Percentiles rank a stretch among this genome's conserved stretches.
These are phyloP conservation scores for Cyathus pygmaeus DNA, from an alignment of 1,284 basidiomycete species.

Conservation along the genomic window DNA sequence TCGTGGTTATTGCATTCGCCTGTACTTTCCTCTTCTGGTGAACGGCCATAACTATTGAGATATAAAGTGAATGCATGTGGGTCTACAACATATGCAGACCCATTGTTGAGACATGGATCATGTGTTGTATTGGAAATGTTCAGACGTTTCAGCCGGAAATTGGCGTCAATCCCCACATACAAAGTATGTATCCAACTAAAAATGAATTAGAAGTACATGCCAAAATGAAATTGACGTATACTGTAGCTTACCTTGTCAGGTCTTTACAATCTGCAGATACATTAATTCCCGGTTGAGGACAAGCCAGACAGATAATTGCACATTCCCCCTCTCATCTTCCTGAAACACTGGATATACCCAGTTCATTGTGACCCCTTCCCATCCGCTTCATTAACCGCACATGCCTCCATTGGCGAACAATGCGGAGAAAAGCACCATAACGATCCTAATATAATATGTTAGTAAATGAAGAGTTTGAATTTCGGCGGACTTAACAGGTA, in stretches of 20 bases:
- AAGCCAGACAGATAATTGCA: conserved; percentile 45
- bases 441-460: conserved; percentile 14
- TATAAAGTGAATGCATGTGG: conserved; percentile 14
- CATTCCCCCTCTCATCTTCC: conserved; percentile 35
- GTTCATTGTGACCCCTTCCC: conserved; percentile 28
- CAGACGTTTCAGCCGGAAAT: conserved; percentile 24
- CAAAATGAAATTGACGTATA: not conserved
- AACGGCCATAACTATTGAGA: conserved; percentile 7
- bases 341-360: conserved; percentile 12
- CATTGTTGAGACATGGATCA: conserved; percentile 25
- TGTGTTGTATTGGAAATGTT: conserved; percentile 20
- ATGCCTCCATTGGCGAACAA: conserved; percentile 27
- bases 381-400: conserved; percentile 15
- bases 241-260: not conserved
- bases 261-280: conserved; percentile 35
- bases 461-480: not conserved
- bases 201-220: not conserved
- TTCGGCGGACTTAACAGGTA: conserved; percentile 4
- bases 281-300: conserved; percentile 44
- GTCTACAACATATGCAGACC: conserved; percentile 27
- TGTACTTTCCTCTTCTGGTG: conserved; percentile 7
- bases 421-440: conserved; percentile 17
- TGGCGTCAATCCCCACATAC: conserved; percentile 25
- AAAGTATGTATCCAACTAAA: conserved; percentile 24
- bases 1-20: conserved; percentile 22